phyloP scores from a whole-genome alignment of 169 alveolate species.

The Eimeria maxima region DNA sequence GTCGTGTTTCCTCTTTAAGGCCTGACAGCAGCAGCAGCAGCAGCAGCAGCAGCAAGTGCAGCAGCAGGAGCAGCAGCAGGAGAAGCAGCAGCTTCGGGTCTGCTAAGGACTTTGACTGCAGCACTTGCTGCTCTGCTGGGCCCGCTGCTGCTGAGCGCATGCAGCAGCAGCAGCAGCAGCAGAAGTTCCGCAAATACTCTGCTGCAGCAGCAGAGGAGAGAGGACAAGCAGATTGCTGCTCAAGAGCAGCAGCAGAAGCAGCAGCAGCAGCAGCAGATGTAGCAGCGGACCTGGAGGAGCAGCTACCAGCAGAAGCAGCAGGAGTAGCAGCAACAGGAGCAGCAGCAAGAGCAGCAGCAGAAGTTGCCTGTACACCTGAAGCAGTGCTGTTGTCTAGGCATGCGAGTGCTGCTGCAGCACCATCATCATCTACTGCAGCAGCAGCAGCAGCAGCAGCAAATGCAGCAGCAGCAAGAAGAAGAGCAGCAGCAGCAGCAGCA shows the following conservation, averaged over 20 bases:
- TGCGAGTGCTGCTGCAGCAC: too few species aligned
- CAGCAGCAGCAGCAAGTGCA: conserved; percentile 1
- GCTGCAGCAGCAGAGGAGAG: not conserved
- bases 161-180: too few species aligned
- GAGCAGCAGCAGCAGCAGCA: conserved; percentile 5
- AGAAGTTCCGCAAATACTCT: too few species aligned
- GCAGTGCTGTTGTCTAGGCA: not conserved
- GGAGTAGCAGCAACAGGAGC: conserved; percentile 13
- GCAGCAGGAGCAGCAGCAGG: not conserved
- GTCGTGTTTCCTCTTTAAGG: too few species aligned
- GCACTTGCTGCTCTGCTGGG: not conserved
- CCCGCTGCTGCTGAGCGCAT: not conserved
- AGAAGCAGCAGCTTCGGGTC: too few species aligned
- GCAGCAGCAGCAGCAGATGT: not conserved
- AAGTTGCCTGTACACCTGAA: not conserved
- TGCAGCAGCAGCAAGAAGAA: not conserved
- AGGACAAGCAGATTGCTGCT: not conserved
- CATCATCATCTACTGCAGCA: too few species aligned
- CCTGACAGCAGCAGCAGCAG: conserved; percentile 29
- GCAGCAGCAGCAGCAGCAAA: too few species aligned
- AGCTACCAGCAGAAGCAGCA: not conserved
- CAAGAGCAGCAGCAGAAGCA: not conserved
- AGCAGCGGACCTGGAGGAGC: not conserved
- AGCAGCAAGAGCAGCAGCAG: not conserved
- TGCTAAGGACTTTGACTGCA: not conserved